A percentile compares a stretch with the other conserved stretches of the same genome.
These are phyloP conservation scores for Pyrenochaeta sp. DNA, from an alignment of 2,329 filamentous ascomycete species.

Conservation along the genomic window DNA sequence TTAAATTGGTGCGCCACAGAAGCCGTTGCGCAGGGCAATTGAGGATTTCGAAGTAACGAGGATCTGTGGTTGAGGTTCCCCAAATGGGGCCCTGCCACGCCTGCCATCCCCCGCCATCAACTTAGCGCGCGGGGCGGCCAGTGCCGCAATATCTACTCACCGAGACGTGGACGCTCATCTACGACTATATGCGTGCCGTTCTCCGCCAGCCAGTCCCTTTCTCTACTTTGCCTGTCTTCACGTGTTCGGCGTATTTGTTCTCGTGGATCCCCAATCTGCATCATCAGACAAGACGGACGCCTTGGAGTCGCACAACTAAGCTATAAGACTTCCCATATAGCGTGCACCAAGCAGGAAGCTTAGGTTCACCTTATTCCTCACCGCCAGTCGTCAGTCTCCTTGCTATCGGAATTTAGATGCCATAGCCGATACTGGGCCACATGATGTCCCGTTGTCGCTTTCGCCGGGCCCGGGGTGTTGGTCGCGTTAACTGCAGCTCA, in stretches of 20 bases:
- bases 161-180: slow-evolving; percentile 9
- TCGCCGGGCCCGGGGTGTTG: slow-evolving; percentile 20
- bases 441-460: slow-evolving; percentile 18
- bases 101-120: slow-evolving; percentile 8
- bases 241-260: background rate
- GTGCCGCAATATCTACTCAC: slow-evolving; percentile 4
- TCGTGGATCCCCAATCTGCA: background rate
- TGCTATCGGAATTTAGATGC: background rate
- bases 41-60: background rate
- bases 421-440: slow-evolving; percentile 6
- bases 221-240: background rate
- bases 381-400: slow-evolving; percentile 10
- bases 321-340: slow-evolving; percentile 17
- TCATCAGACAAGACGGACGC: background rate
- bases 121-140: slow-evolving; percentile 16
- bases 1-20: slow-evolving; percentile 17
- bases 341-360: slow-evolving; percentile 22
- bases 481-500: slow-evolving; percentile 32
- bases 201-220: background rate
- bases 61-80: slow-evolving; percentile 11
- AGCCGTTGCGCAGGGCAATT: slow-evolving; percentile 17
- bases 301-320: slow-evolving; percentile 1
- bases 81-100: background rate
- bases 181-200: background rate
- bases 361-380: slow-evolving; percentile 22